Evolutionary conservation across 2,329 filamentous ascomycete genomes (phyloP), one percentile per base, ranked within the genome.

Genomic region (Pestalotiopsis sp.): DNA sequence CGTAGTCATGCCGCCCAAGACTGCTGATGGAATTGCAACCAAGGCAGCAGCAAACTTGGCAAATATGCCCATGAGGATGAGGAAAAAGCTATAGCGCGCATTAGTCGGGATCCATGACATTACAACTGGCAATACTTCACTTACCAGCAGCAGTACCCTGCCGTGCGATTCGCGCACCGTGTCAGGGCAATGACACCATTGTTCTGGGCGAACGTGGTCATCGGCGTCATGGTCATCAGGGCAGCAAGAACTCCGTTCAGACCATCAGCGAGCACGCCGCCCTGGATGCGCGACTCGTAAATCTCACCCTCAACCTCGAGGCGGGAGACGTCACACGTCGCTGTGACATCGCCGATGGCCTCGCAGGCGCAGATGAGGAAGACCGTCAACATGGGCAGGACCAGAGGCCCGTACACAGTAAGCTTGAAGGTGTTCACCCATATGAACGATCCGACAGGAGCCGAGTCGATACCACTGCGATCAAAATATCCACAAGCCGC

Each of bases 101-200:
- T 71, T 23, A 70, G 73, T 66, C 20, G 59, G 9, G 38, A 9
- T 25, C 17, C 23, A 13, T 27, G n/a, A 65, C 17, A 40, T 20
- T 20, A 27, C 41, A 17, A 25, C 25, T 11, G 7, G 31, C 31
- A 36, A 36, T 9, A 5, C 14, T n/a, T 61, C 25, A 72, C 76
- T 68, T 70, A 80, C 80, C 87, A 94, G 76, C 90, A 92, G 63
- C 90, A 92, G 78, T 94, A 94, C 4, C 93, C 93, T 4, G 93
- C 93, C 61, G 90, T 92, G 66, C 93, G 89, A 78, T 94, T 95
- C 1, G 93, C 93, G 78, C 93, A 95, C 17, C 92, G 87, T 0
- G 93, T 96, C 59, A 96, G 84, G 0, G 93, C 91, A 70, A 96
- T 95, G 65, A 95, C 92, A 45, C 93, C 93, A 77, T 95, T 95